phyloP scores from a whole-genome alignment of 164 flowering plant genomes.

The Aristolochia contorta region DNA sequence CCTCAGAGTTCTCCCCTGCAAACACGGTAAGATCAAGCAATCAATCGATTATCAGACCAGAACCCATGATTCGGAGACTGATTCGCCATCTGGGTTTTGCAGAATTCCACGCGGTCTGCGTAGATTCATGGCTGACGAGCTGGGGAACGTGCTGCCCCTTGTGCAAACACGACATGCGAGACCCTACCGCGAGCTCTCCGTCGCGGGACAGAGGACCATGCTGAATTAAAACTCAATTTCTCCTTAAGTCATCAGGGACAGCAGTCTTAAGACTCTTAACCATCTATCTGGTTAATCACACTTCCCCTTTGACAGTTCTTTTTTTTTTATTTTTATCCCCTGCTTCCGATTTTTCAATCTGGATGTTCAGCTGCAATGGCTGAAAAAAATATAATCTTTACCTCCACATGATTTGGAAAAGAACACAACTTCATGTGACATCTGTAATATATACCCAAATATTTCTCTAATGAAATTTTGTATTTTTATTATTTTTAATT shows the following conservation, averaged over 20 bases:
- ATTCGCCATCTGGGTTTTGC: slow-evolving; percentile 9
- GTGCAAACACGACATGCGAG: slow-evolving; percentile 40
- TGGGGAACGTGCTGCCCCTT: slow-evolving; percentile 63
- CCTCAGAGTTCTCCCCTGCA: slow-evolving; percentile 54
- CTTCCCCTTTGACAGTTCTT: not conserved
- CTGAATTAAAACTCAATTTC: slow-evolving; percentile 3
- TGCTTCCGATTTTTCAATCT: not conserved
- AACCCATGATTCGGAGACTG: too few relatives aligned
- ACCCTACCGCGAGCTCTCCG: not conserved
- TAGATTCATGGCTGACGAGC: slow-evolving; percentile 56
- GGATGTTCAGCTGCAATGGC: not conserved
- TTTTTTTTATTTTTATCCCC: not conserved
- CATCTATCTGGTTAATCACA: too few relatives aligned
- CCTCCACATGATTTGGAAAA: too few relatives aligned
- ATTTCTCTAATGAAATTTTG: too few relatives aligned
- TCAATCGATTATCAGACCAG: too few relatives aligned
- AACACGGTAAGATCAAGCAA: slow-evolving; percentile 29
- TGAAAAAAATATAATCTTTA: too few relatives aligned
- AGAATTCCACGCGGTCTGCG: slow-evolving; percentile 50
- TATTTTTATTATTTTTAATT: too few relatives aligned
- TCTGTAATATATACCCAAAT: too few relatives aligned
- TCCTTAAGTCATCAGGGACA: not conserved
- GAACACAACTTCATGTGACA: too few relatives aligned
- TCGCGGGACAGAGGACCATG: slow-evolving; percentile 1
- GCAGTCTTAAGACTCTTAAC: too few relatives aligned